Conservation (phyloP, 805 yeast species). For the Metschnikowia peoriensis region DNA sequence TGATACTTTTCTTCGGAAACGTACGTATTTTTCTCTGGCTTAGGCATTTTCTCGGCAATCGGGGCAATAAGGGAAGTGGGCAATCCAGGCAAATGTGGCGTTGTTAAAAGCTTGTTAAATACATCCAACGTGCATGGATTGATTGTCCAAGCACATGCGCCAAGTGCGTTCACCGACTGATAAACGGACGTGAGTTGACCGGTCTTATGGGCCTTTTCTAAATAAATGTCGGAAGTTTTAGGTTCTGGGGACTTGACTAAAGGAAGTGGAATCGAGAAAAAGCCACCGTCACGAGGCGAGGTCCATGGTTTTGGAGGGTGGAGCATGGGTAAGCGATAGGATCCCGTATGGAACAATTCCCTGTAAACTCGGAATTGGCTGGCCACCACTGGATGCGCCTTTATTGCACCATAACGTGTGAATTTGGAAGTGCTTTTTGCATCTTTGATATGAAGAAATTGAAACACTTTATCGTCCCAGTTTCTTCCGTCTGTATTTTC, state of each 20-base stretch:
- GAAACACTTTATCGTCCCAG: conserved; percentile 6
- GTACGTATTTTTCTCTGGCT: conserved; percentile 2
- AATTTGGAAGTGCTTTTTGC: conserved; percentile 1
- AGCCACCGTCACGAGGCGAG: conserved; percentile 36
- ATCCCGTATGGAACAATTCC: conserved; percentile 12
- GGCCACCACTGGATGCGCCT: conserved; percentile 11
- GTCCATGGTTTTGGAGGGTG: conserved; percentile 38
- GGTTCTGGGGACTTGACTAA: conserved; percentile 22
- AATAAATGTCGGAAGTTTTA: conserved; percentile 17
- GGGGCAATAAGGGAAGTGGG: background rate
- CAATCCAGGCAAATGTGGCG: conserved; percentile 20
- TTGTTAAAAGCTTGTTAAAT: conserved; percentile 21
- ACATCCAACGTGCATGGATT: conserved; percentile 26
- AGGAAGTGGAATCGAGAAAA: conserved; percentile 24
- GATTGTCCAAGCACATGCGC: conserved; percentile 36
- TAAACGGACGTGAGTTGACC: conserved; percentile 35
- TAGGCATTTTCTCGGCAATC: conserved; percentile 5
- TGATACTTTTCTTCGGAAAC: conserved; percentile 1
- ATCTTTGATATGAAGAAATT: conserved; percentile 1
- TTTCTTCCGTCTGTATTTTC: background rate
- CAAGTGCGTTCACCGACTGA: conserved; percentile 27
- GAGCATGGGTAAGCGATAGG: conserved; percentile 35
- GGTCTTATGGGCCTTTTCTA: conserved; percentile 25
- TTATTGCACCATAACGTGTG: conserved; percentile 11
- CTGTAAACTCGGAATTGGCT: conserved; percentile 8